Base-by-base conservation (phyloP, 2,329 filamentous ascomycete genomes). In the Cadophora malorum region DNA sequence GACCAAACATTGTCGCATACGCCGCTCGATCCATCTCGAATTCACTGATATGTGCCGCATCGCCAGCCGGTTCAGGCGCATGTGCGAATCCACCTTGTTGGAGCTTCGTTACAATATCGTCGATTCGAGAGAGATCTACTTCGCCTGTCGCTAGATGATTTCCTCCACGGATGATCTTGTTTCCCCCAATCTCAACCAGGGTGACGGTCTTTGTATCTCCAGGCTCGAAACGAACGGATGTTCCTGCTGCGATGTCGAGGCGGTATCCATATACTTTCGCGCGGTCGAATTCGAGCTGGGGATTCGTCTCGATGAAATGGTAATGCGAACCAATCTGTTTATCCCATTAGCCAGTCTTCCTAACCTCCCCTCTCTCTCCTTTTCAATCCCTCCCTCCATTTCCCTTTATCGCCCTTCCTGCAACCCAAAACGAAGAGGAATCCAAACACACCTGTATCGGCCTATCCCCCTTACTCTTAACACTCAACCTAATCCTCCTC, bases 301-400 rank as follows among this genome's bases (percentile, higher is more conserved):
- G 92, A 79, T 98, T 98, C n/a, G 90, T 91, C 82, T 98, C 95
- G 76, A 97, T 88, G 78, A 98, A 97, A 80, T 97, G 95, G 79
- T 97, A 98, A 80, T 98, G 95, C 38, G 93, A 97, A 38, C 95
- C 95, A 68, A 92, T 85, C 86, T 89, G 74, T 31, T 16, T 41
- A 14, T 28, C 28, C 28, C 8, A 64, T 74, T 41, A 73, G 67
- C 52, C 52, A 10, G 41, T 16, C 55, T 10, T 12, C 16, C 41
- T 45, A 6, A 16, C 16, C 6, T 45, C 16, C 6, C 41, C 16
- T 19, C n/a, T 60, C 12, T 47, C 35, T 21, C 35, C 4, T 1
- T 38, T 38, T 35, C 28, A 21, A 1, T 31, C 3, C 4, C 33
- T 12, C 31, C 28, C 25, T 35, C 9, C 25, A n/a, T 35, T 25